These are phyloP conservation scores for Geranium incanum DNA, from an alignment of 441 rosid species.

Conservation along the genomic window DNA sequence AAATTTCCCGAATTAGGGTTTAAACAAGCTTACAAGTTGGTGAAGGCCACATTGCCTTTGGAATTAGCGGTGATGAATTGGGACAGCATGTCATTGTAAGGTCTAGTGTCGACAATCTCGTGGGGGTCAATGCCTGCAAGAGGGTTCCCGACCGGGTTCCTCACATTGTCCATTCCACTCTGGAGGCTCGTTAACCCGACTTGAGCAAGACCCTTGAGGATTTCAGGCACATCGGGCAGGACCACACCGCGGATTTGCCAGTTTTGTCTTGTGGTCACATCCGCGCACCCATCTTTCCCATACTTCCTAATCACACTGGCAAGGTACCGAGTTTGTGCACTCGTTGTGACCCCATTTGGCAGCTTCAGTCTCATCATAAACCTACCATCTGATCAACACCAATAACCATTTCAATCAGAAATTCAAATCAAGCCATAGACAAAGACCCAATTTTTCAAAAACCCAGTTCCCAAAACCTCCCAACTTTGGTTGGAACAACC, in stretches of 20 bases:
- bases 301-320: slow-evolving; percentile 80
- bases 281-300: slow-evolving; percentile 88
- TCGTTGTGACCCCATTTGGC: slow-evolving; percentile 94
- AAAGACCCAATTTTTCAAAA: not conserved
- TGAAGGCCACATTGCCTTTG: slow-evolving; percentile 51
- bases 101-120: slow-evolving; percentile 81
- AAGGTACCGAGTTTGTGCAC: slow-evolving; percentile 75
- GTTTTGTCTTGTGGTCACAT: slow-evolving; percentile 87
- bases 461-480: not conserved
- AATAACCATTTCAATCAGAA: not conserved
- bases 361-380: slow-evolving; percentile 96
- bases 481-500: not conserved
- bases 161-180: slow-evolving; percentile 96
- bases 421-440: not conserved
- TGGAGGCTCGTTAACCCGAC: slow-evolving; percentile 84
- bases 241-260: slow-evolving; percentile 95
- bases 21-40: slow-evolving; percentile 56
- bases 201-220: slow-evolving; percentile 61
- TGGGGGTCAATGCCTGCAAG: slow-evolving; percentile 82
- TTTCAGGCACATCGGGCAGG: slow-evolving; percentile 78
- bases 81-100: slow-evolving; percentile 65
- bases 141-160: slow-evolving; percentile 91
- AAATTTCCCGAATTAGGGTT: not conserved
- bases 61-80: slow-evolving; percentile 73
- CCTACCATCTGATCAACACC: slow-evolving; percentile 58